A percentile compares a stretch with the other conserved stretches of the same genome.
phyloP scores from a whole-genome alignment of 75 land plant genomes.

The Cunninghamia lanceolata region DNA sequence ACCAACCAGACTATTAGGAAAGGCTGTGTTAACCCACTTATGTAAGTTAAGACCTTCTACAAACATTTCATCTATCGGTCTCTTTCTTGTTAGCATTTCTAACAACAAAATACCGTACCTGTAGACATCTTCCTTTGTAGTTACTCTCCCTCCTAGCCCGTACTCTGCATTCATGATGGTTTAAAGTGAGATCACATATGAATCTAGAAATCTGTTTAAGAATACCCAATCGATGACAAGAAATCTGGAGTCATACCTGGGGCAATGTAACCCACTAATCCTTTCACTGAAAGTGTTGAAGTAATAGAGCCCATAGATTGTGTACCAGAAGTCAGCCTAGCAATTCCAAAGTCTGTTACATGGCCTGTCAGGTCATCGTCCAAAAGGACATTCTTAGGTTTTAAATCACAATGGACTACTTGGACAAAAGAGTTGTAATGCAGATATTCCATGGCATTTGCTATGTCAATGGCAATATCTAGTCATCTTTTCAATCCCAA shows the following conservation, averaged over 20 bases:
- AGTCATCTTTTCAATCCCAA: constrained; percentile 5
- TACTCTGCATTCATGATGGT: constrained; percentile 21
- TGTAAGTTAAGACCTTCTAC: neutral
- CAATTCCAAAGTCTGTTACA: constrained; percentile 6
- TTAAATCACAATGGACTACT: constrained; percentile 1
- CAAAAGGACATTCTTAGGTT: constrained; percentile 8
- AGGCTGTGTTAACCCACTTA: neutral
- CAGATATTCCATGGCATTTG: constrained; percentile 31
- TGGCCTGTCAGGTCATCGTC: neutral
- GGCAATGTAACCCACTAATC: neutral
- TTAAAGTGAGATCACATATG: neutral
- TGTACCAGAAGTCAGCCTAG: neutral
- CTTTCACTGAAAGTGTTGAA: neutral
- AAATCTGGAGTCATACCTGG: neutral
- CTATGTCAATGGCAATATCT: constrained; percentile 34
- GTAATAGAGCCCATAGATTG: neutral
- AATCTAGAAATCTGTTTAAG: neutral
- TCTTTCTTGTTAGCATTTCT: constrained; percentile 22
- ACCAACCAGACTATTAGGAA: neutral
- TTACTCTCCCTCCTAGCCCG: constrained; percentile 10
- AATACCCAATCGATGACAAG: neutral
- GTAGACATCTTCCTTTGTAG: constrained; percentile 32
- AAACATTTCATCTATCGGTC: neutral
- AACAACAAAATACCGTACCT: constrained; percentile 31
- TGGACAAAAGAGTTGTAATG: constrained; percentile 20